Evolutionary conservation across 352 stramenopile species (phyloP), one percentile per base, ranked within the genome.

Genomic region (Globisporangium perplexum): DNA sequence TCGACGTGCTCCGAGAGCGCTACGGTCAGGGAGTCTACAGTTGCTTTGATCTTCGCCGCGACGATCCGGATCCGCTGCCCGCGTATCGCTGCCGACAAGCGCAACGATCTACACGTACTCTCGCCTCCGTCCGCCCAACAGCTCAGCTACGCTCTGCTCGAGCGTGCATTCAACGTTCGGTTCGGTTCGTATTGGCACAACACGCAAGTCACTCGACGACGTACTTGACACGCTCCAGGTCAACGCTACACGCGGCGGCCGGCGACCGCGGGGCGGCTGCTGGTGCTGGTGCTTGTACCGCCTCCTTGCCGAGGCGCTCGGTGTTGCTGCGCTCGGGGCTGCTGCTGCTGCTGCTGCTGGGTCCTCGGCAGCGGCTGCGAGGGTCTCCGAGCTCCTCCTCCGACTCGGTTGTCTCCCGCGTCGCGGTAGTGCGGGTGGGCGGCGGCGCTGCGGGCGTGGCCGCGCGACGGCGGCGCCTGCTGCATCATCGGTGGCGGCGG

Each of bases 381-480:
- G 22, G 41, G 41, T 46, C 41, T 46, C 41, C 41, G 41, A 24
- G 41, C 41, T 28, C 41, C 41, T 24, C 41, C 41, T 14, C 20
- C 41, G 20, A 20, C 41, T 46, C 41, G 41, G 41, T 26, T 46
- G 20, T 46, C 41, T 22, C 41, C 36, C 12, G 31, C 50, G 18
- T 61, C 55, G 12, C 47, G 47, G 47, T 52, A 52, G 47, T 52
- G 30, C 30, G 26, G 17, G 35, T 52, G 47, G 7, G 47, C 47
- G 28, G 28, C 28, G 18, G 3, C n/a, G n/a, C 28, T 26, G 46
- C 33, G 30, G 23, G 15, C 18, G 12, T 39, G 26, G 28, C 26
- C n/a, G n/a, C 26, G 20, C 46, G 30, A 30, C 1, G 30, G 28
- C 0, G 41, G 41, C 11, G 20, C 3, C 3, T 20, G 1, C 14